Conservation (phyloP, 2,329 filamentous ascomycete species). For the Helotiales sp. region DNA sequence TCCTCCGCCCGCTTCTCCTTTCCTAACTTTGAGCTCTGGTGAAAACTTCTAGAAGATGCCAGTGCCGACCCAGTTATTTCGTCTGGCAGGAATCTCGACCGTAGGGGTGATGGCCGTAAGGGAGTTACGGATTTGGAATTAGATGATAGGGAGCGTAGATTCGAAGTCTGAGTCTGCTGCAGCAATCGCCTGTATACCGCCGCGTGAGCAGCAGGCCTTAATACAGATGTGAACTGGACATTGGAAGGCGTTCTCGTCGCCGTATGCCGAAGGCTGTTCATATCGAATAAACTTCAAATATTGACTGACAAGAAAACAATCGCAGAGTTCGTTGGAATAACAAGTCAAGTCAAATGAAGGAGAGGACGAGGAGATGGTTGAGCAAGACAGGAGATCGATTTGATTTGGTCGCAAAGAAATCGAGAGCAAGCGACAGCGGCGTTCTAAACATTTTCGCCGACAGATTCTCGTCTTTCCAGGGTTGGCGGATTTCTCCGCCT, state of each 20-base stretch:
- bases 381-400: constrained; percentile 16
- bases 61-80: constrained; percentile 31
- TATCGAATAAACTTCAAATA: constrained; percentile 22
- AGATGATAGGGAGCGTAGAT: constrained; percentile 34
- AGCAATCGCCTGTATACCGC: constrained; percentile 44
- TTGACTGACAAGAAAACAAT: constrained; percentile 20
- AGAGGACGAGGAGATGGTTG: constrained; percentile 7
- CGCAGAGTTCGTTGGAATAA: not conserved
- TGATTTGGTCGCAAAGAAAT: constrained; percentile 27
- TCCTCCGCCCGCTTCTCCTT: constrained; percentile 37
- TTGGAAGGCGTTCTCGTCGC: constrained; percentile 36
- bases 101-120: constrained; percentile 45
- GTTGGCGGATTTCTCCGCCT: constrained; percentile 26
- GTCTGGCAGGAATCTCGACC: constrained; percentile 47
- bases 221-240: constrained; percentile 39
- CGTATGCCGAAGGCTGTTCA: constrained; percentile 41
- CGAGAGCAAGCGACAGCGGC: constrained; percentile 27
- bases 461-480: constrained; percentile 23
- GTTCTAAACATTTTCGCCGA: constrained; percentile 37
- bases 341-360: constrained; percentile 8
- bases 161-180: constrained; percentile 40
- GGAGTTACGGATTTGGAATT: constrained; percentile 46
- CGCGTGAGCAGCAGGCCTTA: constrained; percentile 42
- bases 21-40: constrained; percentile 34
- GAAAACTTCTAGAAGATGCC: constrained; percentile 32